Conservation (phyloP, 176 grass and related monocot genomes). For the Phoenix roebelenii region DNA sequence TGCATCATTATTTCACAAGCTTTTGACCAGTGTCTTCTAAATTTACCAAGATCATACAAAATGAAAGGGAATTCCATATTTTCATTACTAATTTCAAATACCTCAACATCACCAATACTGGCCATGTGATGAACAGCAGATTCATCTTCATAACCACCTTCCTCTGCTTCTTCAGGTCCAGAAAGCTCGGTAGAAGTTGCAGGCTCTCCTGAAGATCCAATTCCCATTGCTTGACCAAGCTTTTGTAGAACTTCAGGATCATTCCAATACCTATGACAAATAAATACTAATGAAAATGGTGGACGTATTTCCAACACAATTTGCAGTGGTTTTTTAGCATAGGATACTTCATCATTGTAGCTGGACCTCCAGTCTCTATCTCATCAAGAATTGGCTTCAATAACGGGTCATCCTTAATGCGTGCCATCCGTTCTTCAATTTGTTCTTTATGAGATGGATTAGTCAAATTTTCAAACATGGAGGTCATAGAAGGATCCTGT, state of each 20-base stretch:
- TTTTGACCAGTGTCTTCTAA: too few relatives aligned
- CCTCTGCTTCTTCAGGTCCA: constrained; percentile 34
- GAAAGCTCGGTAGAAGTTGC: constrained; percentile 3
- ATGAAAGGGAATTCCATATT: too few relatives aligned
- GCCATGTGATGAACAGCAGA: constrained; percentile 77
- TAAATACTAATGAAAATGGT: neutral
- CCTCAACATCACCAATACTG: constrained; percentile 79
- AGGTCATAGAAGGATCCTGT: constrained; percentile 69
- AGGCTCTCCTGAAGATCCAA: constrained; percentile 27
- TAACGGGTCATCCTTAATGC: constrained; percentile 72
- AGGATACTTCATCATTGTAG: constrained; percentile 88
- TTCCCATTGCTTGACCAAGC: constrained; percentile 74
- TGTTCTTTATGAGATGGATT: constrained; percentile 66
- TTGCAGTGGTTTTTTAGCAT: neutral
- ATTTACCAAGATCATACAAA: too few relatives aligned
- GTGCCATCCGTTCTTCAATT: constrained; percentile 60
- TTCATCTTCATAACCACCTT: constrained; percentile 72
- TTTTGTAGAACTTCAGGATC: constrained; percentile 88
- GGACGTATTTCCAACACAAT: constrained; percentile 4
- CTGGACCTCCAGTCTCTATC: constrained; percentile 78
- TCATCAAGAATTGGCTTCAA: constrained; percentile 93
- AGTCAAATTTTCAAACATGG: constrained; percentile 62
- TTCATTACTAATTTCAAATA: constrained; percentile 2
- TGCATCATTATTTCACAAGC: too few relatives aligned
- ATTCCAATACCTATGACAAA: constrained; percentile 77